Percentiles rank a stretch among this genome's conserved stretches.
phyloP scores from a whole-genome alignment of 352 stramenopile species.

The Lagenidium sp. region DNA sequence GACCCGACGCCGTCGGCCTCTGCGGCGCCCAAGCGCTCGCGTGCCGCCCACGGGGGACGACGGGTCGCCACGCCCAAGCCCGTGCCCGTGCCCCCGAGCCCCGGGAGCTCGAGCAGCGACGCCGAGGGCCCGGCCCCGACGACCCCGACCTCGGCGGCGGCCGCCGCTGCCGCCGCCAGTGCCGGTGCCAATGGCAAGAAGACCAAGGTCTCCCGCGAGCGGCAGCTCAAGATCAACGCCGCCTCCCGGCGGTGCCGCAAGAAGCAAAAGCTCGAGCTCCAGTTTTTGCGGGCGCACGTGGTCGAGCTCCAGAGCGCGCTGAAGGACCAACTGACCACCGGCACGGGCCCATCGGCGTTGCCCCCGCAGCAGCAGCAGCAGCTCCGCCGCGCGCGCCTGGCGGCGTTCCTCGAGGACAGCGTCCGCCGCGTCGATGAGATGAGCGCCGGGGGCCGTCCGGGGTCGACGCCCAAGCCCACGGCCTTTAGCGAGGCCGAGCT shows the following conservation, averaged over 20 bases:
- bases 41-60: no score
- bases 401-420: constrained; percentile 59
- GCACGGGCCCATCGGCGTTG: no score
- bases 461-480: constrained; percentile 12
- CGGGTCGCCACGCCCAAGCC: no score
- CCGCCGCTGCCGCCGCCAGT: neutral
- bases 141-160: neutral
- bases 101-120: no score
- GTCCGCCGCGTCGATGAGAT: constrained; percentile 73
- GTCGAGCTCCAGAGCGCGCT: constrained; percentile 68
- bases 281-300: constrained; percentile 75
- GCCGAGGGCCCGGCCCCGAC: no score
- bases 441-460: constrained; percentile 38
- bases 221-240: constrained; percentile 84
- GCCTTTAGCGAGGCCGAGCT: constrained; percentile 15
- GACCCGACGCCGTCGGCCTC: neutral
- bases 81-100: no score
- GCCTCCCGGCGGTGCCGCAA: constrained; percentile 73
- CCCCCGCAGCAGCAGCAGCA: constrained; percentile 27
- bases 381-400: constrained; percentile 29
- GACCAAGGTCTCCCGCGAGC: constrained; percentile 77
- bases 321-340: constrained; percentile 62
- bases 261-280: constrained; percentile 84
- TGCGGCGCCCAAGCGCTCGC: no score
- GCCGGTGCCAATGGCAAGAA: no score